phyloP scores from a whole-genome alignment of 257 asterid species.

The Rhazya stricta region DNA sequence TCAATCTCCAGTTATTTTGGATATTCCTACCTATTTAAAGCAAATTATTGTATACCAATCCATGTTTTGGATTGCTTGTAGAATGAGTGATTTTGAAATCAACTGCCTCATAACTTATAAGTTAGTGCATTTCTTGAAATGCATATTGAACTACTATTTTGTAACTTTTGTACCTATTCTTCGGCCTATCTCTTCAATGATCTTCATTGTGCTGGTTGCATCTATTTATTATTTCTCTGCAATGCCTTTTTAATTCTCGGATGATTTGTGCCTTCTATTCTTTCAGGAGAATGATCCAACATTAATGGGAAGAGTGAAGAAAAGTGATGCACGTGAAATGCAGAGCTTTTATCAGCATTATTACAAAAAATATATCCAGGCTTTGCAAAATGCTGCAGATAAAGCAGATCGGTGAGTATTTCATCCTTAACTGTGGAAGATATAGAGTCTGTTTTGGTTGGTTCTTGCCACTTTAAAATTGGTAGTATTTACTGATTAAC shows the following conservation, averaged over 20 bases:
- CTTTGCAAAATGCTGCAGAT: conserved; percentile 97
- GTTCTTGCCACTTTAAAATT: conserved; percentile 13
- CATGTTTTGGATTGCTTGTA: background rate
- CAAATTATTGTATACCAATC: background rate
- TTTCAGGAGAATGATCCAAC: conserved; percentile 98
- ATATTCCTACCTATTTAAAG: background rate
- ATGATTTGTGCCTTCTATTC: conserved; percentile 12
- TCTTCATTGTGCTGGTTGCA: background rate
- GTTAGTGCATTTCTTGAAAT: background rate
- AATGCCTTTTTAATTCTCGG: conserved; percentile 8
- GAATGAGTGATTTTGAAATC: background rate
- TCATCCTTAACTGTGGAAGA: conserved; percentile 17
- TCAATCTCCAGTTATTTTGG: background rate
- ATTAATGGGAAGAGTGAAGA: conserved; percentile 90
- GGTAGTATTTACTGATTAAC: background rate
- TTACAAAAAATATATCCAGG: conserved; percentile 95
- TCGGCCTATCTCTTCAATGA: background rate
- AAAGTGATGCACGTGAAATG: conserved; percentile 99
- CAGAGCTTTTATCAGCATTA: conserved; percentile 99
- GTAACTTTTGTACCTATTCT: background rate
- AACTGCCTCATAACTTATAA: background rate
- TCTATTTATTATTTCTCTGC: conserved; percentile 5
- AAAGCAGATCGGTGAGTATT: conserved; percentile 90
- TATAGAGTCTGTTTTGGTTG: background rate
- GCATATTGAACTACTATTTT: background rate